Evolutionary conservation across 2,329 filamentous ascomycete species (phyloP).

Genomic region (Fusarium sp.): DNA sequence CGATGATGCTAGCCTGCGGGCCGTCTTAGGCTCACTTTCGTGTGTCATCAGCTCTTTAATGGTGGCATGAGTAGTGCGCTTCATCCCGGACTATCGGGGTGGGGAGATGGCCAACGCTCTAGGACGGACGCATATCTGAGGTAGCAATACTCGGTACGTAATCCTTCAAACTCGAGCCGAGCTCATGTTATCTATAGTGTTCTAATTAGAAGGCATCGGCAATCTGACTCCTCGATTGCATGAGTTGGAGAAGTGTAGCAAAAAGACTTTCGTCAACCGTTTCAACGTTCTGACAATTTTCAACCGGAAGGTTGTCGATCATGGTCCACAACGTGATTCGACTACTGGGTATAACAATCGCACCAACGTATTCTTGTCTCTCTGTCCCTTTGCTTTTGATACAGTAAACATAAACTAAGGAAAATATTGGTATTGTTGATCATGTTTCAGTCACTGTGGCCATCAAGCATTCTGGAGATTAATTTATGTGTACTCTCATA

Average conservation of each 20-base stretch:
- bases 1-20: slow-evolving; percentile 32
- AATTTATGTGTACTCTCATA: background rate
- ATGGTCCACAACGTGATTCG: slow-evolving; percentile 24
- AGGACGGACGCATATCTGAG: slow-evolving; percentile 1
- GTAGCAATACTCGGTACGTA: slow-evolving; percentile 9
- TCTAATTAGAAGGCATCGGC: background rate
- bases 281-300: background rate
- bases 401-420: background rate
- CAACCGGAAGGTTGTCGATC: slow-evolving; percentile 12
- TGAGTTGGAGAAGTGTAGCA: slow-evolving; percentile 1
- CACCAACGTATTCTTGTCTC: background rate
- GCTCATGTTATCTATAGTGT: background rate
- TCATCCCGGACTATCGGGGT: slow-evolving; percentile 30
- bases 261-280: background rate
- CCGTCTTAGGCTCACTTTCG: slow-evolving; percentile 27
- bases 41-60: slow-evolving; percentile 28
- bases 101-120: slow-evolving; percentile 4
- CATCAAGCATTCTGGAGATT: background rate
- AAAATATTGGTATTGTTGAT: background rate
- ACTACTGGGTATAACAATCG: background rate
- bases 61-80: slow-evolving; percentile 5
- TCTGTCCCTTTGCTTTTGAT: slow-evolving; percentile 9
- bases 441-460: background rate
- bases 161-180: background rate
- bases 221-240: slow-evolving; percentile 26